These are phyloP conservation scores for Fusarium hostae DNA, from an alignment of 2,329 filamentous ascomycete genomes.

Conservation along the genomic window DNA sequence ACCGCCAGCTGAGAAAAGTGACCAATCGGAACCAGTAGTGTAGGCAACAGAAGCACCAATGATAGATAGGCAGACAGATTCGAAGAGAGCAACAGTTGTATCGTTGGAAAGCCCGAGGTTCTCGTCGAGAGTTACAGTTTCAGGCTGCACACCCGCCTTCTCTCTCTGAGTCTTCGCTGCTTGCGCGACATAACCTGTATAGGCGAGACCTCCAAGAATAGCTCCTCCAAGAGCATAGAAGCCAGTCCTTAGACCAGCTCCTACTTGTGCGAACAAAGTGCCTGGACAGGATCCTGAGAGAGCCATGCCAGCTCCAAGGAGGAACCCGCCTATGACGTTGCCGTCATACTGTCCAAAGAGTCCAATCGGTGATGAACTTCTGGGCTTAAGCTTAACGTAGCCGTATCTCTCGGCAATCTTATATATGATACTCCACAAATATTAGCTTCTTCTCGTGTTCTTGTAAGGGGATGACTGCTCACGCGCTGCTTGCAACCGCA, in stretches of 20 bases:
- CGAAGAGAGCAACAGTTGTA: slow-evolving; percentile 55
- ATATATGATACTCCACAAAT: slow-evolving; percentile 55
- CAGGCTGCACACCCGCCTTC: slow-evolving; percentile 39
- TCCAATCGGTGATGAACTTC: slow-evolving; percentile 62
- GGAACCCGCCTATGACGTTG: slow-evolving; percentile 70
- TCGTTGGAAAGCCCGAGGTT: slow-evolving; percentile 53
- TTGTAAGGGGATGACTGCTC: slow-evolving; percentile 45
- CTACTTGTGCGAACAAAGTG: slow-evolving; percentile 70
- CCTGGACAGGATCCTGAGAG: slow-evolving; percentile 74
- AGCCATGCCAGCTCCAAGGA: slow-evolving; percentile 74
- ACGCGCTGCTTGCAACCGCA: slow-evolving; percentile 71
- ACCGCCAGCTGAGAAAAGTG: slow-evolving; percentile 60
- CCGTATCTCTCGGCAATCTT: slow-evolving; percentile 57
- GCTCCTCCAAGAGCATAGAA: slow-evolving; percentile 65
- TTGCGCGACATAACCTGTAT: slow-evolving; percentile 57
- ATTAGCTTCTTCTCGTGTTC: neutral
- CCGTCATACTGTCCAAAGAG: slow-evolving; percentile 68
- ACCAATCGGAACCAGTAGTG: slow-evolving; percentile 39
- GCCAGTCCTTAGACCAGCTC: slow-evolving; percentile 62
- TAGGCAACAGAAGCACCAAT: slow-evolving; percentile 53
- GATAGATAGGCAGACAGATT: slow-evolving; percentile 53
- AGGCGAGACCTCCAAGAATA: slow-evolving; percentile 65
- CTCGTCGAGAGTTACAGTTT: slow-evolving; percentile 52
- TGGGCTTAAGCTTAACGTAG: slow-evolving; percentile 58
- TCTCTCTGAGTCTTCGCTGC: slow-evolving; percentile 47